phyloP scores from a whole-genome alignment of 169 alveolate species.

The Plasmodium vinckei region DNA sequence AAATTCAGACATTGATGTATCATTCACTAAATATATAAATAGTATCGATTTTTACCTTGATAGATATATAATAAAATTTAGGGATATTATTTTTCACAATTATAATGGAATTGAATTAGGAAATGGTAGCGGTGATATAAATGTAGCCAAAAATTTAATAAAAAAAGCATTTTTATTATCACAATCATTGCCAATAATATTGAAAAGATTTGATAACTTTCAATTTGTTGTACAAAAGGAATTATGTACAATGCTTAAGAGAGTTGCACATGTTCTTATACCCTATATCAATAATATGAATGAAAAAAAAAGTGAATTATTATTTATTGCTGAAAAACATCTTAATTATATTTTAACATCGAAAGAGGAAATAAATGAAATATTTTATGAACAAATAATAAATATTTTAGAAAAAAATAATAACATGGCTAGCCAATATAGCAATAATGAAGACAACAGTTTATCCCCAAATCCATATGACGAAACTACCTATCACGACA shows the following conservation, averaged over 20 bases:
- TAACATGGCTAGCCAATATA: neutral
- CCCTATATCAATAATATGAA: conserved; percentile 3
- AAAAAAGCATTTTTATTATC: neutral
- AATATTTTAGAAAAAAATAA: neutral
- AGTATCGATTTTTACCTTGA: conserved; percentile 26
- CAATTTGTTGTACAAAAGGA: conserved; percentile 15
- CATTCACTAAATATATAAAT: conserved; percentile 2
- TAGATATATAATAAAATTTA: conserved; percentile 45
- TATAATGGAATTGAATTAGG: conserved; percentile 20
- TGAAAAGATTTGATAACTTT: conserved; percentile 20
- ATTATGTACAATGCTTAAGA: conserved; percentile 14
- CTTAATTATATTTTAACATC: neutral
- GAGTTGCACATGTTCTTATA: conserved; percentile 11
- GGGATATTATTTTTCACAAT: conserved; percentile 56
- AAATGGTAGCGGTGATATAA: too few relatives aligned
- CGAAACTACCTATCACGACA: too few relatives aligned
- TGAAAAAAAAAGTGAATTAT: neutral
- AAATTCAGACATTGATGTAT: neutral
- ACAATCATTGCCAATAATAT: conserved; percentile 16
- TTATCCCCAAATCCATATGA: neutral
- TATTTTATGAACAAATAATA: neutral
- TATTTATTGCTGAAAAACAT: neutral
- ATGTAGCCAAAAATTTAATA: too few relatives aligned
- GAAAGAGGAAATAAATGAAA: neutral
- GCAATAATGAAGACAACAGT: neutral